Evolutionary conservation across 768 basidiomycete species (phyloP).

Genomic region (Suillus americanus): DNA sequence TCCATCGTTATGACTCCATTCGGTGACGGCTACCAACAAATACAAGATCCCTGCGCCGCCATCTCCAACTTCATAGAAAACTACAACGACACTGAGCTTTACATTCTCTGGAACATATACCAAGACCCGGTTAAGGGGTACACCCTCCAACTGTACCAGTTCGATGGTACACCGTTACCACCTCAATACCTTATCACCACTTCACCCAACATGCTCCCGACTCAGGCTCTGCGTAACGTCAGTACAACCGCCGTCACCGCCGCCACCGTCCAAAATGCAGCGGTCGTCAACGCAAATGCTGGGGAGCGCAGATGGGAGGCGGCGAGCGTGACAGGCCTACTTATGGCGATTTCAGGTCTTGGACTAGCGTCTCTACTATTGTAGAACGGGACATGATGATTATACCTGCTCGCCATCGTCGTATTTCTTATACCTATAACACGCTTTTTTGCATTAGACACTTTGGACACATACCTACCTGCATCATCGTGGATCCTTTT

Average conservation of each 20-base stretch:
- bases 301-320: slow-evolving; percentile 24
- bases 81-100: slow-evolving; percentile 77
- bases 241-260: slow-evolving; percentile 25
- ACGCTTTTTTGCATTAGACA: slow-evolving; percentile 20
- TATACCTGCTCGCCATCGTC: neutral
- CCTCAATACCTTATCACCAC: slow-evolving; percentile 66
- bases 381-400: slow-evolving; percentile 8
- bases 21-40: slow-evolving; percentile 89
- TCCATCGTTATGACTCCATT: slow-evolving; percentile 76
- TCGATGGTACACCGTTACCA: slow-evolving; percentile 73
- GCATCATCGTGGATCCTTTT: slow-evolving; percentile 14
- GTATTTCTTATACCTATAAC: slow-evolving; percentile 7
- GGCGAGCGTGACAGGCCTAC: slow-evolving; percentile 12
- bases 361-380: slow-evolving; percentile 26
- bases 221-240: slow-evolving; percentile 59
- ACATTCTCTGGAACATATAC: slow-evolving; percentile 69
- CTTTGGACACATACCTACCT: slow-evolving; percentile 22
- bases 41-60: slow-evolving; percentile 92
- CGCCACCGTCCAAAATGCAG: slow-evolving; percentile 9
- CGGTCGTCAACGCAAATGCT: slow-evolving; percentile 20
- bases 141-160: slow-evolving; percentile 77
- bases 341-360: slow-evolving; percentile 17
- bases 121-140: slow-evolving; percentile 57
- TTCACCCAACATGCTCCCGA: slow-evolving; percentile 87
- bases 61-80: slow-evolving; percentile 82